These are phyloP conservation scores for Erucastrum elatum DNA, from an alignment of 345 rosid genomes.

Conservation along the genomic window DNA sequence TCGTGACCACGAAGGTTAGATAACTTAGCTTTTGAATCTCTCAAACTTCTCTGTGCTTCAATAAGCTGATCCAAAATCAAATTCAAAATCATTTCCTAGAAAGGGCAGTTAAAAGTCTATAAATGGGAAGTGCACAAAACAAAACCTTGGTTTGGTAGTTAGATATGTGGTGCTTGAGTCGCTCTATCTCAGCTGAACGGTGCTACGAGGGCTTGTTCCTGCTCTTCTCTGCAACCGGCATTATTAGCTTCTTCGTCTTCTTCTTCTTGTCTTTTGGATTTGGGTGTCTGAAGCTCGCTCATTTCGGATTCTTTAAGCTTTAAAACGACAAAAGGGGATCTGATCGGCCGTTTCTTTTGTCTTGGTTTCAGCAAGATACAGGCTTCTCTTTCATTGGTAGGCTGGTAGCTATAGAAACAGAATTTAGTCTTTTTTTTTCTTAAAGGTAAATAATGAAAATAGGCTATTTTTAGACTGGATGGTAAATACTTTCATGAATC, in stretches of 20 bases:
- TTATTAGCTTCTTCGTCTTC: slow-evolving; percentile 25
- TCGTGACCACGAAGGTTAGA: slow-evolving; percentile 53
- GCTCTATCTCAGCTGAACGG: slow-evolving; percentile 63
- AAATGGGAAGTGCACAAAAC: not conserved
- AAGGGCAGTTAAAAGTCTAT: not conserved
- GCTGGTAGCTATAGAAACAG: no score
- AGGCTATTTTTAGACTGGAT: not conserved
- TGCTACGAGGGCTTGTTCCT: slow-evolving; percentile 71
- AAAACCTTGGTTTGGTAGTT: slow-evolving; percentile 73
- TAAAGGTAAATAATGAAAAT: no score
- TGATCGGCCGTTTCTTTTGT: not conserved
- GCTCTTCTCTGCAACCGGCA: slow-evolving; percentile 50
- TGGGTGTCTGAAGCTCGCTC: slow-evolving; percentile 32
- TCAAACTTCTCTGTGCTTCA: slow-evolving; percentile 62
- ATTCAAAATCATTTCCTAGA: not conserved
- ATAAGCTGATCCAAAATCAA: slow-evolving; percentile 48
- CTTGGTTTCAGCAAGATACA: not conserved
- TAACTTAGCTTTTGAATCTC: slow-evolving; percentile 56
- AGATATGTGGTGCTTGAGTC: slow-evolving; percentile 60
- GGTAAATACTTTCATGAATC: no score
- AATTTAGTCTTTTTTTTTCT: no score
- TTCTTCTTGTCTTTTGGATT: slow-evolving; percentile 20
- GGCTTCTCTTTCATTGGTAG: not conserved
- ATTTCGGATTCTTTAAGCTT: not conserved
- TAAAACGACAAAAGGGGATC: slow-evolving; percentile 20